Evolutionary conservation across 441 rosid species (phyloP).

Genomic region (Pelargonium fulgidum): DNA sequence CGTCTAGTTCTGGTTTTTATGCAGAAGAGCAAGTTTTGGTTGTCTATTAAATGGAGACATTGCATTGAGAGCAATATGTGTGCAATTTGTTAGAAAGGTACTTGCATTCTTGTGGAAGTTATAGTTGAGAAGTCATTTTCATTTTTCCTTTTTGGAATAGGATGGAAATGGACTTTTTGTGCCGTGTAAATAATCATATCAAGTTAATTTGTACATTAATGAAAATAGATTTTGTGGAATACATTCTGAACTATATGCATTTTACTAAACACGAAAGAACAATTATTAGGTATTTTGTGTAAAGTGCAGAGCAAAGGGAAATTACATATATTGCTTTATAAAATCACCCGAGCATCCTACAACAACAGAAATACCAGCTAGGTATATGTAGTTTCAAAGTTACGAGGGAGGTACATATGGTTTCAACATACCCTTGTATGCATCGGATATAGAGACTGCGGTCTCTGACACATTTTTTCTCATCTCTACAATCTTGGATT

Average conservation of each 20-base stretch:
- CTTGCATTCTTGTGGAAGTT: background rate
- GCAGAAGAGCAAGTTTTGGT: conserved; percentile 2
- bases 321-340: background rate
- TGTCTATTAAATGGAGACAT: background rate
- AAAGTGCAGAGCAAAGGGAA: too few species aligned
- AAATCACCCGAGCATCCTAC: background rate
- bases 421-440: conserved; percentile 34
- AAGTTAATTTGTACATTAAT: background rate
- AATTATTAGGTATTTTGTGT: background rate
- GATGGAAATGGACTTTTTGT: background rate
- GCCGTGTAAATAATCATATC: background rate
- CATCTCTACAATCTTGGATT: conserved; percentile 45
- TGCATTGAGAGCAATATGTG: background rate
- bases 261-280: background rate
- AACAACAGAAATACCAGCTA: background rate
- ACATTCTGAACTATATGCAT: background rate
- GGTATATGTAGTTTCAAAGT: background rate
- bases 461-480: conserved; percentile 44
- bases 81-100: background rate
- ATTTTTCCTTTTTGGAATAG: too few species aligned
- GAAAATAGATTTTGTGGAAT: background rate
- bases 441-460: conserved; percentile 37
- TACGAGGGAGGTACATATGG: background rate
- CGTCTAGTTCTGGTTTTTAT: background rate
- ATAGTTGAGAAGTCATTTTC: background rate